phyloP scores from a whole-genome alignment of 2,329 filamentous ascomycete species.

The Phialophora macrospora region DNA sequence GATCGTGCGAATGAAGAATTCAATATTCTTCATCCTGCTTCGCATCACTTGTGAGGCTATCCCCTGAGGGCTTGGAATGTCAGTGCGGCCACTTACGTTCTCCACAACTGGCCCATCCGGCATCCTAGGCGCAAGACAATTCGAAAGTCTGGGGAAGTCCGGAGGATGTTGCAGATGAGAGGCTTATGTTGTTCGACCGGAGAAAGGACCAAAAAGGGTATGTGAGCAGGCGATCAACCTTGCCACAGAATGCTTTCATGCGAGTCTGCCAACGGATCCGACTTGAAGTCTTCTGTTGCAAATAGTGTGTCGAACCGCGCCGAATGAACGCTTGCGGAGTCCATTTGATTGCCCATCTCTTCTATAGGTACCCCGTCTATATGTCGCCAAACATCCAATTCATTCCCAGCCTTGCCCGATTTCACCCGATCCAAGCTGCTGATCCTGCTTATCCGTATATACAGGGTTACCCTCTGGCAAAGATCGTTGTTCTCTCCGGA shows the following conservation, averaged over 20 bases:
- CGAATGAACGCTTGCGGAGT: neutral
- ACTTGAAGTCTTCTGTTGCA: neutral
- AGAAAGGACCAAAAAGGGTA: neutral
- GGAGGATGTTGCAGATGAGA: neutral
- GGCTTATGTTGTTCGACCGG: neutral
- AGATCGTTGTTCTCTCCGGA: slow-evolving; percentile 4
- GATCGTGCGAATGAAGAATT: no score
- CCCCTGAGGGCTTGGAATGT: neutral
- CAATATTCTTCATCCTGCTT: neutral
- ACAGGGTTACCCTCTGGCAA: slow-evolving; percentile 1
- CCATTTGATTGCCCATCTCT: slow-evolving; percentile 6
- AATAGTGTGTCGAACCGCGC: neutral
- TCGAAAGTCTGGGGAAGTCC: neutral
- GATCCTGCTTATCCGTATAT: slow-evolving; percentile 7
- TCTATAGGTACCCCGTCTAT: slow-evolving; percentile 13
- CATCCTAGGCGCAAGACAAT: neutral
- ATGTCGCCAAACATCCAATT: slow-evolving; percentile 8
- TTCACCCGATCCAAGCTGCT: slow-evolving; percentile 13
- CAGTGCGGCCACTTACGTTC: no score
- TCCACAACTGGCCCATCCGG: no score
- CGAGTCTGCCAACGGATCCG: neutral
- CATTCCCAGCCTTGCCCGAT: slow-evolving; percentile 12
- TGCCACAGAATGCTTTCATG: neutral
- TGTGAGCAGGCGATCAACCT: neutral
- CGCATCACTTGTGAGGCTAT: neutral